Base-by-base conservation (phyloP, 75 land plant species). In the Pinus tabuliformis region DNA sequence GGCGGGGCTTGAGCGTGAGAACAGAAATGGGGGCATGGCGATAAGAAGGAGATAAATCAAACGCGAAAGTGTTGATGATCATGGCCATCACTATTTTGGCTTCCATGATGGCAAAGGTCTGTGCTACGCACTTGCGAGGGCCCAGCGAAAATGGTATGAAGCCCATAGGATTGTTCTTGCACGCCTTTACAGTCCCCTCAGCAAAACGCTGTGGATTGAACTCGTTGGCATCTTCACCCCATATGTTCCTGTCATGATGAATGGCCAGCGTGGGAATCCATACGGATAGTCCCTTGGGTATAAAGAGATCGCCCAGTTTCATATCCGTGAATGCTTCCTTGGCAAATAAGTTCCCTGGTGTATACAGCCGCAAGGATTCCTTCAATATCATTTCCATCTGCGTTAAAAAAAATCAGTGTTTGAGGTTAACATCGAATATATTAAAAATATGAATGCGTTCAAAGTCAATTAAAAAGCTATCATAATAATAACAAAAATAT, bases 341-440 rank as follows among this genome's bases (percentile, higher is more conserved):
- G 21, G 81, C 37, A 1, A 87, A 20, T 4, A 81, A 42, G 0
- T 74, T 57, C 0, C 74, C 83, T 12, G 90, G 89, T 16, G 87
- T 76, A 70, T 91, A 93, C 22, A 93, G 70, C 11, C 96, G 83
- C 63, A 87, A 49, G 2, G 87, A 80, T 75, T 94, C 97, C 42
- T 88, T 88, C 21, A 92, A 77, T 49, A 94, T 83, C 89, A 85
- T 94, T 5, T 85, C 89, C 81, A 94, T 22, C 96, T 93, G 86
- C 52, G 8, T 45, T 45, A 7, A 6, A 45, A 9, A 45, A 45
- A 9, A 26, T 6, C 52, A 7, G 1, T 6, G 9, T 7, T 1
- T 45, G 8, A 45, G 1, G 52, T 45, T 45, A 45, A 45, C 52
- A 45, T 45, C 52, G 52, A 45, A 45, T 45, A 8, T 45, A 37